Evolutionary conservation across 371 early-diverging fungal genomes (phyloP), one percentile per base, ranked within the genome.

Genomic region (Mortierella polycephala): DNA sequence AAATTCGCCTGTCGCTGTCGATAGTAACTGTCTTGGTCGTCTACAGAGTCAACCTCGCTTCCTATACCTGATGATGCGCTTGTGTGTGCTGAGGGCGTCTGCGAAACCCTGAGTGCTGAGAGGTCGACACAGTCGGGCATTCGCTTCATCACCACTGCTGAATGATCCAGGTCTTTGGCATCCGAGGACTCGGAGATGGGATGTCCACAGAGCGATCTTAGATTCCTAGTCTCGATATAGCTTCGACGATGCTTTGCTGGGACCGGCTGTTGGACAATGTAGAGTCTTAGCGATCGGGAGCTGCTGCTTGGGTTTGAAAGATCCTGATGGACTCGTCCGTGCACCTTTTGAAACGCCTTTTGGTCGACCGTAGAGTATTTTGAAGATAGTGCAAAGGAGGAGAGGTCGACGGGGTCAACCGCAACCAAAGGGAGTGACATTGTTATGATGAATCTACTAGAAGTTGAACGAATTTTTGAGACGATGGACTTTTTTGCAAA

Each of bases 251-350:
- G 64, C 41, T 55, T 70, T 13, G 60, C 58, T 2, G 71, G 60
- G 2, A 40, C 30, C 40, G 71, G 71, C 40, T 70, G 71, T 45
- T 60, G 71, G 57, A 70, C 59, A 13, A 70, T 70, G 41, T 64
- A 64, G 51, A 51, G 20, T 9, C 51, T 9, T 9, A 21, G 51
- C 20, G 51, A 51, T 51, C 51, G 10, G 20, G 46, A 30, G 30
- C 30, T 46, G 46, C 46, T 16, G 46, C 13, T 46, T 13, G 46
- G 16, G 13, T 11, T 13, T 16, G 46, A 3, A 6, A 13, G 46
- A 16, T 51, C 18, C 10, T 18, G 18, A 51, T 51, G 20, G 14
- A 18, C 51, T 9, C 20, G 6, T 13, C n/a, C 9, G 18, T 51
- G 20, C 5, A 18, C 20, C 51, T 51, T 16, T 5, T 18, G 10